Conservation (phyloP, 441 rosid species). For the Corymbia calophylla region DNA sequence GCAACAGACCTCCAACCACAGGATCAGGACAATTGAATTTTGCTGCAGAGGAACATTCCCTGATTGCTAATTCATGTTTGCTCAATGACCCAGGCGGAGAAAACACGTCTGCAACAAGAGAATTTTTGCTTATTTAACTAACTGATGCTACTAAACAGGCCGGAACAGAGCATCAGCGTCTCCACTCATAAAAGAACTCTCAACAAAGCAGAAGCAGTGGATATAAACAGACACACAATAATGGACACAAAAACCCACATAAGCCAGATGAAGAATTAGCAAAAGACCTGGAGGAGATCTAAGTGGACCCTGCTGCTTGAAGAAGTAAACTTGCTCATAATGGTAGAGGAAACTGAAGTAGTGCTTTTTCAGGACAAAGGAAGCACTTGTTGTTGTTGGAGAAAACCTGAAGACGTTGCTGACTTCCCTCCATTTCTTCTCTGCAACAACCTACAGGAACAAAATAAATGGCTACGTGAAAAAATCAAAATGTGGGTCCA, state of each 20-base stretch:
- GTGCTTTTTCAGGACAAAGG: slow-evolving; percentile 88
- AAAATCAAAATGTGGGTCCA: not conserved
- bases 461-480: not conserved
- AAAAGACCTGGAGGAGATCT: slow-evolving; percentile 39
- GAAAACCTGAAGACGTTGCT: slow-evolving; percentile 82
- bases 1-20: slow-evolving; percentile 33
- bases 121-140: not conserved
- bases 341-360: slow-evolving; percentile 77
- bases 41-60: slow-evolving; percentile 49
- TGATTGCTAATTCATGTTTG: slow-evolving; percentile 50
- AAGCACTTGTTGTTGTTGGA: slow-evolving; percentile 94
- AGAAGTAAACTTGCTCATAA: slow-evolving; percentile 89
- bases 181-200: not conserved
- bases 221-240: not conserved
- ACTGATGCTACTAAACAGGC: not conserved
- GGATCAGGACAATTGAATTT: slow-evolving; percentile 24
- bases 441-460: slow-evolving; percentile 62
- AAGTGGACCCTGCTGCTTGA: slow-evolving; percentile 56
- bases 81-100: slow-evolving; percentile 32
- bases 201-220: not conserved
- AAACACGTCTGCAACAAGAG: slow-evolving; percentile 33
- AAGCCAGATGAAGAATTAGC: not conserved
- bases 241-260: not conserved
- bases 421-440: slow-evolving; percentile 99
- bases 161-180: not conserved